Base-by-base conservation (phyloP, 2,329 filamentous ascomycete species). In the Knoxdaviesia capensis region DNA sequence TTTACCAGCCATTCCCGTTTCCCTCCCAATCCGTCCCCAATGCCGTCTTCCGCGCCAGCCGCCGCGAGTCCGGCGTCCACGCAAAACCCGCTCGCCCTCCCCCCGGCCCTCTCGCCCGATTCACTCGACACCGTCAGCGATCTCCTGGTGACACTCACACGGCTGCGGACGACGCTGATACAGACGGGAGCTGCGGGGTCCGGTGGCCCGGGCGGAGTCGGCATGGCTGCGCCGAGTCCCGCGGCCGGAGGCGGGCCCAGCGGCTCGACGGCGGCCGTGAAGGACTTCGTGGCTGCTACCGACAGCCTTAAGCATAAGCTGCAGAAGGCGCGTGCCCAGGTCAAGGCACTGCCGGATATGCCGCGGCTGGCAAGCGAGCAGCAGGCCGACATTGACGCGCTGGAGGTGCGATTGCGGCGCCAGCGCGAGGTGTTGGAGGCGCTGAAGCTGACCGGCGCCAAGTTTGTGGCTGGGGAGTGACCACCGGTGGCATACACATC, bases 111-210 rank as follows among this genome's bases (percentile, higher is more conserved):
- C 47, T 72, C 82, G 40, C 81, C 87, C 31, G 79, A 87, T 58
- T 75, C 76, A 40, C 84, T 94, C 62, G 87, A 94, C 63, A 74
- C 85, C 50, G 71, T 93, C 42, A 84, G 86, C 30, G 76, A 86
- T 53, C 74, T 94, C 42, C 78, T 84, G 53, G 69, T 76, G 45
- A 74, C 93, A 49, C 74, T 94, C 46, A 67, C 75, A 49, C 81
- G 82, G 41, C 71, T 94, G 11, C 74, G 81, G 50, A 54, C 58
- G 34, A 65, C 63, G 55, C 46, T 52, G 10, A 59, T 64, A 50
- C 50, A 62, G 53, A 55, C 60, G 38, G 57, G 59, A 40, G 48
- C 58, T 7, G 51, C 60, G 35, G 56, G 62, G 42, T 53, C 56
- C 5, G 60, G 58, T 40, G 57, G 55, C 41, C 61, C 62, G 36